These are phyloP conservation scores for Metschnikowia cerradonensis DNA, from an alignment of 805 yeast species.

Conservation along the genomic window DNA sequence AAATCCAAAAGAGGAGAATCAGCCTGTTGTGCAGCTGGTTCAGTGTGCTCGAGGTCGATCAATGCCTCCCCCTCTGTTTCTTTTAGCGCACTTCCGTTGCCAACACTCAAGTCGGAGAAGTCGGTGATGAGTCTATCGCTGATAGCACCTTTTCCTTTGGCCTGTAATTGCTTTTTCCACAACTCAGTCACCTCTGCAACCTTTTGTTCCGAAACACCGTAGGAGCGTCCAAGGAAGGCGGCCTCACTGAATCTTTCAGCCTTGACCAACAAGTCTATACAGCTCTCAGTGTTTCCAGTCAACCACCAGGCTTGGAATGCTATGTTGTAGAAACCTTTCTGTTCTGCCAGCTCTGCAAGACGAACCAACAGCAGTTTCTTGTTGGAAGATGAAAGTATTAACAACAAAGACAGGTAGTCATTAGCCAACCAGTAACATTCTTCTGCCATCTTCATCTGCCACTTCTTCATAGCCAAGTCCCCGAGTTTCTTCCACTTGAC, in stretches of 20 bases:
- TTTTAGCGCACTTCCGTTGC: constrained; percentile 11
- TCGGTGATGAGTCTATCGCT: constrained; percentile 60
- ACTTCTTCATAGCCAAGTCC: constrained; percentile 72
- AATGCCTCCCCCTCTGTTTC: constrained; percentile 12
- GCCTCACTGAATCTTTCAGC: constrained; percentile 82
- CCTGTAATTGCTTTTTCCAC: constrained; percentile 64
- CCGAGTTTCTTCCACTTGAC: constrained; percentile 88
- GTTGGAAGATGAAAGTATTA: constrained; percentile 79
- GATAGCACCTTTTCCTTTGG: constrained; percentile 50
- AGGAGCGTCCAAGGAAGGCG: constrained; percentile 71
- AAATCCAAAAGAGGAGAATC: constrained; percentile 11
- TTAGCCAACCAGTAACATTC: constrained; percentile 73
- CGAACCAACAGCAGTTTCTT: constrained; percentile 54
- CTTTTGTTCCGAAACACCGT: constrained; percentile 43
- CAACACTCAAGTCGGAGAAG: constrained; percentile 17
- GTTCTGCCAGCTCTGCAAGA: constrained; percentile 64
- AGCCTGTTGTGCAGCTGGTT: background rate
- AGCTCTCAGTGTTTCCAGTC: constrained; percentile 62
- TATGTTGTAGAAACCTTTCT: constrained; percentile 77
- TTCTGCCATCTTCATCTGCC: constrained; percentile 79
- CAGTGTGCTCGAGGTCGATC: constrained; percentile 16
- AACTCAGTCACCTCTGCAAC: constrained; percentile 45
- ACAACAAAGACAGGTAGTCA: constrained; percentile 77
- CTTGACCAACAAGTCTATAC: constrained; percentile 60
- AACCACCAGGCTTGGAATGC: constrained; percentile 93